Conservation (phyloP, 495 filamentous ascomycete genomes). For the Trichoderma asperelloides region DNA sequence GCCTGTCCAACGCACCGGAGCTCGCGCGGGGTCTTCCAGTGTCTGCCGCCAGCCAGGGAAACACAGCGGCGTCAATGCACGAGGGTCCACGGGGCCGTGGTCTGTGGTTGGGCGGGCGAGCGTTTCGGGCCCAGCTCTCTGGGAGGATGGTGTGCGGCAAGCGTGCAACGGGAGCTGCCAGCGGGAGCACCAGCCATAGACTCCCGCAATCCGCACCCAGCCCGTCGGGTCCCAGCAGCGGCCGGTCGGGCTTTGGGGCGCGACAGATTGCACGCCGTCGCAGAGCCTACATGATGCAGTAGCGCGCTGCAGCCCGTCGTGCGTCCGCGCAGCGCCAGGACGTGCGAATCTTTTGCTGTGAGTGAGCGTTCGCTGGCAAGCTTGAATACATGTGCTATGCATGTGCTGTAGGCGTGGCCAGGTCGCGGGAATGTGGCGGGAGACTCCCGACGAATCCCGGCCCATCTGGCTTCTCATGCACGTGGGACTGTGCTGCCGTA, state of each 20-base stretch:
- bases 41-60: neutral
- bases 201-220: constrained; percentile 8
- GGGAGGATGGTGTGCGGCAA: constrained; percentile 7
- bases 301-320: constrained; percentile 5
- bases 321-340: neutral
- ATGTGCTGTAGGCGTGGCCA: neutral
- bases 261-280: neutral
- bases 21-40: constrained; percentile 1
- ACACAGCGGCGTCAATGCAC: neutral
- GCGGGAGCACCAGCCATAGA: neutral
- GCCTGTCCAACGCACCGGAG: constrained; percentile 7
- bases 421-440: neutral
- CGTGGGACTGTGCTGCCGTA: neutral
- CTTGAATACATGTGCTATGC: too few species aligned
- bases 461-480: neutral
- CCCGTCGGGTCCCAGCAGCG: constrained; percentile 4
- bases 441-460: neutral
- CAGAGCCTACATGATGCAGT: neutral
- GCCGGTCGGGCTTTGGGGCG: constrained; percentile 3
- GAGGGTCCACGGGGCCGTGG: neutral
- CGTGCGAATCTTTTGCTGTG: neutral
- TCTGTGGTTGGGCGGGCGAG: neutral
- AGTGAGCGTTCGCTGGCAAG: neutral
- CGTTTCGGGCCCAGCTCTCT: neutral
- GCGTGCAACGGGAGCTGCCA: constrained; percentile 5